A percentile compares a stretch with the other conserved stretches of the same genome.
Conservation (phyloP, 495 filamentous ascomycete genomes). For the Terfezia claveryi region DNA sequence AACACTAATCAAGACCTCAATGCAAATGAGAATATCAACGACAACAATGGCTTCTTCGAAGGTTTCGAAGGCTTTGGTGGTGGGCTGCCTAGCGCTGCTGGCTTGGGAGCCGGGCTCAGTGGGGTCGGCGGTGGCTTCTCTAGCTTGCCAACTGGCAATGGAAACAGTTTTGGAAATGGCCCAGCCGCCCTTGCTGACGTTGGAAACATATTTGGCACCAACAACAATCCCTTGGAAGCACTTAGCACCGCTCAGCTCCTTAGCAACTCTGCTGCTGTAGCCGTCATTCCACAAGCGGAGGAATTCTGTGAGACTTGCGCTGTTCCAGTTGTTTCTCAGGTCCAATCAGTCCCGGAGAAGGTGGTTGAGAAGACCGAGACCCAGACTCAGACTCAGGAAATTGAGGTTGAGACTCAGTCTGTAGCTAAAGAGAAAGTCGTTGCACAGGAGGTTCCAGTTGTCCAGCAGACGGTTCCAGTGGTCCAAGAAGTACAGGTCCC, state of each 20-base stretch:
- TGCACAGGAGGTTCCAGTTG: slow-evolving; percentile 33
- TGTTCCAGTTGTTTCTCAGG: neutral
- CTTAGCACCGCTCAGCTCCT: neutral
- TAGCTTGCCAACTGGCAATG: neutral
- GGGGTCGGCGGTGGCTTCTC: neutral
- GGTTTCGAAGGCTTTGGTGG: neutral
- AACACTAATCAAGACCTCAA: neutral
- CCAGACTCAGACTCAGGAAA: neutral
- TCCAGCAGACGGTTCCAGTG: neutral
- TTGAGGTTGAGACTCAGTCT: neutral
- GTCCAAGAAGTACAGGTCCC: neutral
- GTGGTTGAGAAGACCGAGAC: neutral
- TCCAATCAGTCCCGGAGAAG: neutral
- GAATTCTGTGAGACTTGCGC: neutral
- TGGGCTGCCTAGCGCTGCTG: neutral
- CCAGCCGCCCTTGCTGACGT: neutral
- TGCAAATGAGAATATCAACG: neutral
- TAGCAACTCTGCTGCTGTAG: neutral
- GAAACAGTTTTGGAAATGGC: neutral
- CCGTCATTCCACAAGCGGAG: neutral
- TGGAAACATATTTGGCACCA: neutral
- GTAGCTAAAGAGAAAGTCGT: slow-evolving; percentile 19
- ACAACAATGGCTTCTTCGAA: neutral
- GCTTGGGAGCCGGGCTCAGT: neutral
- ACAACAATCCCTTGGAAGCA: neutral